phyloP scores from a whole-genome alignment of 2,329 filamentous ascomycete species.

The Aspergillus ochraceus region DNA sequence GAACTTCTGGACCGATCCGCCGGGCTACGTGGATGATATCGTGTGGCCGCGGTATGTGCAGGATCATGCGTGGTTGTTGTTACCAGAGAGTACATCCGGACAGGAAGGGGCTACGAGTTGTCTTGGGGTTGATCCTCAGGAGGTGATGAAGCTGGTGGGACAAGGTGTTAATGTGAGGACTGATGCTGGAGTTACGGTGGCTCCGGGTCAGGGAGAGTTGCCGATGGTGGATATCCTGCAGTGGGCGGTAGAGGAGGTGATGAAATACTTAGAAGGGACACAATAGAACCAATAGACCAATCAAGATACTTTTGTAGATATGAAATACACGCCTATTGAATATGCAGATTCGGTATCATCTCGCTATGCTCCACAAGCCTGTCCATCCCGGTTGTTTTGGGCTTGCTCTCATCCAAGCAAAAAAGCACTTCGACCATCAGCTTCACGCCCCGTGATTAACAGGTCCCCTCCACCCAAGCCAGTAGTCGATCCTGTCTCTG shows the following conservation, averaged over 20 bases:
- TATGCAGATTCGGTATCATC: not conserved
- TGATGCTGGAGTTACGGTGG: conserved; percentile 46
- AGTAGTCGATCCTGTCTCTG: conserved; percentile 33
- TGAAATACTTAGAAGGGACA: conserved; percentile 37
- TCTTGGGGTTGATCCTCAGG: conserved; percentile 32
- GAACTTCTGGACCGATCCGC: conserved; percentile 94
- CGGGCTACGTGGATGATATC: conserved; percentile 87
- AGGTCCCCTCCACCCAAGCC: conserved; percentile 33
- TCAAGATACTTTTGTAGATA: not conserved
- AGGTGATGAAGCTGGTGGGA: conserved; percentile 30
- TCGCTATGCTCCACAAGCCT: not conserved
- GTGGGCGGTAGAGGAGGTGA: conserved; percentile 68
- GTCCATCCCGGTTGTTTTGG: not conserved
- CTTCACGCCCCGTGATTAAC: not conserved
- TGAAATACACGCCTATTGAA: not conserved
- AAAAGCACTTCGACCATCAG: not conserved
- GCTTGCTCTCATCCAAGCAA: not conserved
- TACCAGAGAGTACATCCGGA: conserved; percentile 57
- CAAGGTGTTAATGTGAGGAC: conserved; percentile 43
- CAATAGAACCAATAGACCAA: not conserved
- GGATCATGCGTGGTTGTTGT: conserved; percentile 79
- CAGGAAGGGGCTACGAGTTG: conserved; percentile 24
- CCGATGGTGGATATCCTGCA: conserved; percentile 63
- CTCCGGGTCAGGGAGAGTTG: conserved; percentile 54
- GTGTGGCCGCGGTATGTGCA: conserved; percentile 94